Evolutionary conservation across 2,329 filamentous ascomycete genomes (phyloP), one percentile per base, ranked within the genome.

Genomic region (Microcyclosporella mali): DNA sequence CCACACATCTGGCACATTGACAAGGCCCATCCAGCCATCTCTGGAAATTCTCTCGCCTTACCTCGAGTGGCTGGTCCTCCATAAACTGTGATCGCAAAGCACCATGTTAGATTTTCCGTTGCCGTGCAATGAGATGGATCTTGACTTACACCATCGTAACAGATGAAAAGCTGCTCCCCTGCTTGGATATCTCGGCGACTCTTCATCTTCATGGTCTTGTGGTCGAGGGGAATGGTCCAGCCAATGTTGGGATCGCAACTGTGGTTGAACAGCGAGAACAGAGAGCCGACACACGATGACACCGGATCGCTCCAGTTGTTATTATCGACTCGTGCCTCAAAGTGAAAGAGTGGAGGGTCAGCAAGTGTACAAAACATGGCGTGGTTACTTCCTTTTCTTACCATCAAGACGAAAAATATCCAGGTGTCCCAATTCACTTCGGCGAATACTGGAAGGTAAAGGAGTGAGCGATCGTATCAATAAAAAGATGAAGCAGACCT

Each of bases 201-300:
- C 2, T 12, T 31, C 34, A 61, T 34, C 2, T 33, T 9, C 17
- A 62, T 34, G 10, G 50, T 57, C 9, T 43, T 43, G 18, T 55
- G 45, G 14, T 56, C 51, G 11, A 30, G 15, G 4, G 37, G 25
- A 4, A 43, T 47, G 2, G 89, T 84, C 90, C 90, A 97, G 1
- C 76, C 75, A 27, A 95, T 86, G 62, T 94, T 95, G 8, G 90
- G 89, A 59, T 94, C 81, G 66, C 90, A 97, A 61, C 88, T 87
- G 63, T 97, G 90, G 59, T 97, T 97, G 34, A 90, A 88, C 25
- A 97, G 72, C 64, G 87, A 95, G 87, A 92, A 97, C 46, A 94
- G 78, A 1, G 88, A 87, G 65, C 94, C 88, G 18, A 95, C 14
- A 59, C 66, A 52, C 61, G 44, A 33, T 6, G 47, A 28, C 4